Percentiles rank a stretch among this genome's conserved stretches.
Evolutionary conservation across 2,329 filamentous ascomycete genomes (phyloP).

Genomic region (Penicillium sp.): DNA sequence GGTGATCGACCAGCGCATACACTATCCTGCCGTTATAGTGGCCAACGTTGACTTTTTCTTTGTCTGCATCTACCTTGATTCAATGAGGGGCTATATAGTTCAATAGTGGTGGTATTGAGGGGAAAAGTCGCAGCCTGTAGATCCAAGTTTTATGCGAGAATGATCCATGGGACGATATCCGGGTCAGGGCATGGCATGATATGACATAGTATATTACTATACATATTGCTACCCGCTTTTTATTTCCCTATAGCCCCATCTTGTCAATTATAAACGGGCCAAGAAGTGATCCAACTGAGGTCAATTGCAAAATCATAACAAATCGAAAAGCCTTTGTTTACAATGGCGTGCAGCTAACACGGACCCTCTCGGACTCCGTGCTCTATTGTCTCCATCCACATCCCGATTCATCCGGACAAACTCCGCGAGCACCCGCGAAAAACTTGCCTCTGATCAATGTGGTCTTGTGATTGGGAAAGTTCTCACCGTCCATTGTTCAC

Average conservation of each 20-base stretch:
- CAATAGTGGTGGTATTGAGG: background rate
- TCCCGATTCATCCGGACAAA: background rate
- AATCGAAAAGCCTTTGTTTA: background rate
- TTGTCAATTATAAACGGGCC: background rate
- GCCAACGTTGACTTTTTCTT: background rate
- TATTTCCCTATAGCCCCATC: background rate
- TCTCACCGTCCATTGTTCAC: background rate
- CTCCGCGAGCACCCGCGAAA: background rate
- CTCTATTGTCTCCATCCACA: background rate
- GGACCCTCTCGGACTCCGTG: background rate
- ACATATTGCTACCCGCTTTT: background rate
- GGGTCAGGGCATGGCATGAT: conserved; percentile 1
- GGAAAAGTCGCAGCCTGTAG: background rate
- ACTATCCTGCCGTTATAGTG: background rate
- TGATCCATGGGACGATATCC: background rate
- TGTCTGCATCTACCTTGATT: background rate
- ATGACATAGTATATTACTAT: background rate
- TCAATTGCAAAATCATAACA: background rate
- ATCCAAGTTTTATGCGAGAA: background rate
- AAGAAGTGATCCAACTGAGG: background rate
- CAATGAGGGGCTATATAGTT: background rate
- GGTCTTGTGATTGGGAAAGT: background rate
- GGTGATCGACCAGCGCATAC: background rate
- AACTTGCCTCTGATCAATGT: background rate
- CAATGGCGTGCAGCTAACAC: conserved; percentile 1